These are phyloP conservation scores for Leccinum angustisporum DNA, from an alignment of 1,284 basidiomycete genomes.

Conservation along the genomic window DNA sequence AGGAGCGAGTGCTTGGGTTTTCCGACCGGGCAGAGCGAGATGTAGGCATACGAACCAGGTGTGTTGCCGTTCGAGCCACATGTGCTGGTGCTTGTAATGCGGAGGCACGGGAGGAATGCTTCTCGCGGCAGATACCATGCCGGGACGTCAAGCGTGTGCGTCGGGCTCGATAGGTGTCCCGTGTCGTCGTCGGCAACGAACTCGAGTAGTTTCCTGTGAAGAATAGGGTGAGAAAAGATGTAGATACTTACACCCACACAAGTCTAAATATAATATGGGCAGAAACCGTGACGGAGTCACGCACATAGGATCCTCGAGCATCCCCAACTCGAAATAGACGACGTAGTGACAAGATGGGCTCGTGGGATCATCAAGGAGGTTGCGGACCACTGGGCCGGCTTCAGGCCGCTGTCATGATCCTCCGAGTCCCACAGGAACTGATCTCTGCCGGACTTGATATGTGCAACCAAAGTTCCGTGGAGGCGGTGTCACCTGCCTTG, in stretches of 20 bases:
- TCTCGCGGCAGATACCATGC: not conserved
- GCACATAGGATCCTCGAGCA: constrained; percentile 17
- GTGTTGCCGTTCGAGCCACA: no score
- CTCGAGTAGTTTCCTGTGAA: constrained; percentile 18
- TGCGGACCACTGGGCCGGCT: not conserved
- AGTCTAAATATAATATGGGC: no score
- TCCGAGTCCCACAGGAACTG: constrained; percentile 19
- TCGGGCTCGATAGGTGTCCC: constrained; percentile 10
- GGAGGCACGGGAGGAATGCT: no score
- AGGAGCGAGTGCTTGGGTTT: not conserved
- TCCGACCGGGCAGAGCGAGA: not conserved
- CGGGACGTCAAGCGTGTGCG: not conserved
- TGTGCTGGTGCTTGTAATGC: not conserved
- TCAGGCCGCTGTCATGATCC: not conserved
- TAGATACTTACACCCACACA: not conserved
- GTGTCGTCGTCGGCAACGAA: constrained; percentile 21
- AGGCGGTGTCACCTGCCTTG: no score
- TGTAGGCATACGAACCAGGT: not conserved
- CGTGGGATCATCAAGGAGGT: constrained; percentile 10
- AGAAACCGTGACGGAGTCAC: constrained; percentile 2
- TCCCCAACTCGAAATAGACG: constrained; percentile 12
- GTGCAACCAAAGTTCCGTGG: constrained; percentile 2
- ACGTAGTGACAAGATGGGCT: constrained; percentile 19
- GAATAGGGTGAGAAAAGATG: not conserved
- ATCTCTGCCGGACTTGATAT: constrained; percentile 17